Evolutionary conservation across 2,329 filamentous ascomycete species (phyloP).

Genomic region (Trichoderma polysporum): DNA sequence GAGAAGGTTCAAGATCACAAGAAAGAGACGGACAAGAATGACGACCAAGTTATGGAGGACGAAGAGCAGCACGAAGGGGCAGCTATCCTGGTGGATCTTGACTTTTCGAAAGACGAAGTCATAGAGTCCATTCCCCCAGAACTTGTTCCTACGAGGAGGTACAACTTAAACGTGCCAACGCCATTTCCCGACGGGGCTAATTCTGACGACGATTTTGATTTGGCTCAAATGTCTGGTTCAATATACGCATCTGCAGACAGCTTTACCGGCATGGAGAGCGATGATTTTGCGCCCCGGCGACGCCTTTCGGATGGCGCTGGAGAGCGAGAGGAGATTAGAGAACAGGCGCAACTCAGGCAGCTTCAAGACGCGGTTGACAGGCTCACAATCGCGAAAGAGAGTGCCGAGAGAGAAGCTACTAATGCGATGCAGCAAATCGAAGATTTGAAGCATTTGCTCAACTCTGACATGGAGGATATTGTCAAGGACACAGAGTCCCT

Average conservation of each 20-base stretch:
- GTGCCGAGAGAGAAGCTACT: constrained; percentile 33
- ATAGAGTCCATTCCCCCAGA: constrained; percentile 4
- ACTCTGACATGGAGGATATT: constrained; percentile 27
- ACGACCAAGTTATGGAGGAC: not conserved
- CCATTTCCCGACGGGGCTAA: not conserved
- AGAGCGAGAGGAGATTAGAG: not conserved
- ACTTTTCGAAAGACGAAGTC: constrained; percentile 12
- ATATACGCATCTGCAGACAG: constrained; percentile 17
- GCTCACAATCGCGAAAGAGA: constrained; percentile 31
- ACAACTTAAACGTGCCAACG: not conserved
- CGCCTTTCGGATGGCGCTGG: constrained; percentile 5
- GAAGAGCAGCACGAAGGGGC: not conserved
- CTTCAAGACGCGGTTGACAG: constrained; percentile 21
- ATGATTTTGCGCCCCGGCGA: constrained; percentile 8
- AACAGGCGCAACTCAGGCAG: constrained; percentile 20
- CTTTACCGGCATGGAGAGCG: constrained; percentile 16
- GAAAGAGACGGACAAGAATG: not conserved
- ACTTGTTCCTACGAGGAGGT: constrained; percentile 3
- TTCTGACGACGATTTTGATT: constrained; percentile 20
- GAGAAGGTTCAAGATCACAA: not conserved
- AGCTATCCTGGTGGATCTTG: constrained; percentile 11
- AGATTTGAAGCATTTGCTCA: constrained; percentile 29
- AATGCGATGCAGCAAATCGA: constrained; percentile 28
- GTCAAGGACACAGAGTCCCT: constrained; percentile 28
- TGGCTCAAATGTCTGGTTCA: constrained; percentile 3